A percentile compares a stretch with the other conserved stretches of the same genome.
Conservation (phyloP, 805 yeast genomes). For the Yueomyces sinensis region DNA sequence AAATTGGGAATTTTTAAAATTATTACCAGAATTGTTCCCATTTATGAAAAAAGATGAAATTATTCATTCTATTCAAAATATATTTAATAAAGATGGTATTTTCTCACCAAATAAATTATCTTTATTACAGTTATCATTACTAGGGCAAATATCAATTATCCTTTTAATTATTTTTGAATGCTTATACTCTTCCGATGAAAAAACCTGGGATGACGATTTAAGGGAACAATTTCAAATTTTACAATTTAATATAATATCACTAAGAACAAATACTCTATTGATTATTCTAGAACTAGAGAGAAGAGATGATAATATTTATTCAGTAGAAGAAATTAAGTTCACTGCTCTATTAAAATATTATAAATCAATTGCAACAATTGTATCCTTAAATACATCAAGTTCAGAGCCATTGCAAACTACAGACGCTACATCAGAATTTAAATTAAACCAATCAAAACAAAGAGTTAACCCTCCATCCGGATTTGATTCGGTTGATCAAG, state of each 20-base stretch:
- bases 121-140: background rate
- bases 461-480: background rate
- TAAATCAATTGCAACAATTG: conserved; percentile 3
- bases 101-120: background rate
- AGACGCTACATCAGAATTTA: background rate
- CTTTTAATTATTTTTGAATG: background rate
- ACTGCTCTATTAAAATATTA: conserved; percentile 16
- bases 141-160: background rate
- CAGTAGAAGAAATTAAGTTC: conserved; percentile 11
- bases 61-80: background rate
- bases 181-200: background rate
- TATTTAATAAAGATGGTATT: background rate
- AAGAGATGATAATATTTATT: conserved; percentile 5
- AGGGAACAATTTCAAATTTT: background rate
- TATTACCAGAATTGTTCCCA: background rate
- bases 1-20: background rate
- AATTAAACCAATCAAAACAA: background rate
- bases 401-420: background rate
- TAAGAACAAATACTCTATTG: conserved; percentile 9
- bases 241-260: background rate
- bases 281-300: conserved; percentile 14
- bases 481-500: conserved; percentile 10
- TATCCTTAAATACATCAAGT: too few species aligned
- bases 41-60: background rate
- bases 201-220: background rate